phyloP scores from a whole-genome alignment of 2,329 filamentous ascomycete species.

The Apiospora sp. region DNA sequence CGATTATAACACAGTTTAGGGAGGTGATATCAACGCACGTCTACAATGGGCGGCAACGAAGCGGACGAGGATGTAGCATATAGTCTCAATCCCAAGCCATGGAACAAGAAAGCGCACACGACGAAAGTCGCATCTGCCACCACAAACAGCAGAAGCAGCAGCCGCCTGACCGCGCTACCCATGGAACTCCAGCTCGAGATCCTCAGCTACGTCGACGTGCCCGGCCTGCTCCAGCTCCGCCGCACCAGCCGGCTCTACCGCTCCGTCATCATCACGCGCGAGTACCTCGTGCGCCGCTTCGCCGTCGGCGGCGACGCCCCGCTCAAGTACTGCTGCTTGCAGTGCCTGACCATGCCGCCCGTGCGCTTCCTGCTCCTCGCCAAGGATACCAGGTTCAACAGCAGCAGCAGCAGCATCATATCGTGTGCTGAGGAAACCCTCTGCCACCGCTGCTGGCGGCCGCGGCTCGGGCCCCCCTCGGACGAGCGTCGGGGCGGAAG shows the following conservation, averaged over 20 bases:
- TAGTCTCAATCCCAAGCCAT: background rate
- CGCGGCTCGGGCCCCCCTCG: background rate
- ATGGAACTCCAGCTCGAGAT: slow-evolving; percentile 6
- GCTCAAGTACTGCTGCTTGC: background rate
- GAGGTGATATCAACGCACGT: background rate
- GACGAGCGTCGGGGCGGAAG: background rate
- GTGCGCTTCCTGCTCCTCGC: background rate
- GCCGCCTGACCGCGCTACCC: background rate
- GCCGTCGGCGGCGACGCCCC: background rate
- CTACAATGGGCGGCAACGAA: background rate
- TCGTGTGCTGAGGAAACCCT: background rate
- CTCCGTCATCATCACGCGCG: background rate
- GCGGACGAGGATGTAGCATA: background rate
- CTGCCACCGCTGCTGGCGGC: slow-evolving; percentile 4
- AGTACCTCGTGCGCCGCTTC: slow-evolving; percentile 1
- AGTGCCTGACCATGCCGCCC: background rate
- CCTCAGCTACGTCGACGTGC: background rate
- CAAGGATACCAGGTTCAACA: too few species aligned
- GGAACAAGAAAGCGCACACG: background rate
- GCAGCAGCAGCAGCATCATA: background rate
- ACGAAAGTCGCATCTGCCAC: background rate
- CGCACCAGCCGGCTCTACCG: background rate
- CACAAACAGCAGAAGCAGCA: background rate
- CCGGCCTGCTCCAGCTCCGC: background rate
- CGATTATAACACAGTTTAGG: background rate